phyloP scores from a whole-genome alignment of 225 moss, liverwort and hornwort species.

The Pseudisothecium myosuroides region DNA sequence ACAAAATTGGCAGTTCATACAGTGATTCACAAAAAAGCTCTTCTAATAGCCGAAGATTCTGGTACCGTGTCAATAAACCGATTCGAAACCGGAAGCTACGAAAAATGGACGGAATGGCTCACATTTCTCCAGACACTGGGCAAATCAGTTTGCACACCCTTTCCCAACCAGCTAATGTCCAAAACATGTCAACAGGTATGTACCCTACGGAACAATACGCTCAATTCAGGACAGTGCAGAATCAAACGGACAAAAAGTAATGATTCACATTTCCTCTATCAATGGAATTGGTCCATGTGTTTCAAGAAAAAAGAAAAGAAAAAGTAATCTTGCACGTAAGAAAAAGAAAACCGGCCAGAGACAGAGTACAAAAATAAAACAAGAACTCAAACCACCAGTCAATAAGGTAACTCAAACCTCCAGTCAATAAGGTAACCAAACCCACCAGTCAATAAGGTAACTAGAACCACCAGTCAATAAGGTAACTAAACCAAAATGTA shows the following conservation, averaged over 20 bases:
- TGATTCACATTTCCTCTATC: no score
- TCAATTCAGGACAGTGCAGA: not conserved
- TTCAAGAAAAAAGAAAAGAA: no score
- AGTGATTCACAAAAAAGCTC: not conserved
- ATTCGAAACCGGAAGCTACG: not conserved
- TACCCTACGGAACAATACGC: not conserved
- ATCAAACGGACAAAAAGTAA: not conserved
- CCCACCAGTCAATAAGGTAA: not conserved
- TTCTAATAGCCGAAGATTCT: not conserved
- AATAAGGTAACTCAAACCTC: not conserved
- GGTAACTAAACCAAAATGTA: not conserved
- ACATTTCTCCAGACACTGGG: no score
- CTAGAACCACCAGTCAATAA: not conserved
- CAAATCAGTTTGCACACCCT: not conserved
- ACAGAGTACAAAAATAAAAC: rapidly evolving
- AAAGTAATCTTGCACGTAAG: not conserved
- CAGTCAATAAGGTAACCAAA: not conserved
- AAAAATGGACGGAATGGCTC: not conserved
- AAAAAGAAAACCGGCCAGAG: not conserved
- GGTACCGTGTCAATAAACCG: not conserved
- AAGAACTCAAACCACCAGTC: not conserved
- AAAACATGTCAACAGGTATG: not conserved
- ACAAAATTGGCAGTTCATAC: not conserved
- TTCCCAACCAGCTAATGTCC: no score
- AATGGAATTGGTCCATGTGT: no score